A percentile compares a stretch with the other conserved stretches of the same genome.
Evolutionary conservation across 1,139 yeast species (phyloP).

Genomic region (Yamadazyma taylorii): DNA sequence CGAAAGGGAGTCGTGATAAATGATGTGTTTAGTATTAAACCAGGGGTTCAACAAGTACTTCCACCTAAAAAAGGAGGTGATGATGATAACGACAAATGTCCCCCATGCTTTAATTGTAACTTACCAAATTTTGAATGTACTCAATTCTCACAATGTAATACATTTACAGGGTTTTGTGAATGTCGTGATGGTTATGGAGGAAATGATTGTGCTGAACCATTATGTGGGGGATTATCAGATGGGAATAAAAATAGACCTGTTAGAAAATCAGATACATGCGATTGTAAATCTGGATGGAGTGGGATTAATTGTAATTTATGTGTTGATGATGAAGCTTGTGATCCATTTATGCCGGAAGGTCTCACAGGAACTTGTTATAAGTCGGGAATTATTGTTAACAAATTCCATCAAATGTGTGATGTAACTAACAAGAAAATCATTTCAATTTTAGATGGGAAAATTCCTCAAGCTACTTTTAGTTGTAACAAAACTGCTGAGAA

Average conservation of each 20-base stretch:
- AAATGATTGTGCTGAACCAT: slow-evolving; percentile 82
- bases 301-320: slow-evolving; percentile 95
- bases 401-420: slow-evolving; percentile 88
- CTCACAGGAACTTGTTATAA: slow-evolving; percentile 85
- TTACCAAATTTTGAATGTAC: slow-evolving; percentile 87
- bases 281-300: slow-evolving; percentile 83
- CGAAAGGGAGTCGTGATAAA: slow-evolving; percentile 25
- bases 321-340: slow-evolving; percentile 69
- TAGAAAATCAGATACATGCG: slow-evolving; percentile 56
- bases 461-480: slow-evolving; percentile 89
- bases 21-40: slow-evolving; percentile 27
- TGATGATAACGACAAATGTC: slow-evolving; percentile 52
- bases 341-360: slow-evolving; percentile 85
- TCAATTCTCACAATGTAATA: slow-evolving; percentile 84
- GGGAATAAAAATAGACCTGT: slow-evolving; percentile 67
- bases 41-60: slow-evolving; percentile 12
- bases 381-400: slow-evolving; percentile 81
- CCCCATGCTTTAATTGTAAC: slow-evolving; percentile 93
- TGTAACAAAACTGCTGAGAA: slow-evolving; percentile 66
- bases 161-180: slow-evolving; percentile 86
- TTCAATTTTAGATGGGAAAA: slow-evolving; percentile 72
- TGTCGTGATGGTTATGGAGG: slow-evolving; percentile 95
- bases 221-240: slow-evolving; percentile 78
- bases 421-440: slow-evolving; percentile 88
- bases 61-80: slow-evolving; percentile 12